Conservation (phyloP, 176 grass and related monocot genomes). For the Lolium rigidum region DNA sequence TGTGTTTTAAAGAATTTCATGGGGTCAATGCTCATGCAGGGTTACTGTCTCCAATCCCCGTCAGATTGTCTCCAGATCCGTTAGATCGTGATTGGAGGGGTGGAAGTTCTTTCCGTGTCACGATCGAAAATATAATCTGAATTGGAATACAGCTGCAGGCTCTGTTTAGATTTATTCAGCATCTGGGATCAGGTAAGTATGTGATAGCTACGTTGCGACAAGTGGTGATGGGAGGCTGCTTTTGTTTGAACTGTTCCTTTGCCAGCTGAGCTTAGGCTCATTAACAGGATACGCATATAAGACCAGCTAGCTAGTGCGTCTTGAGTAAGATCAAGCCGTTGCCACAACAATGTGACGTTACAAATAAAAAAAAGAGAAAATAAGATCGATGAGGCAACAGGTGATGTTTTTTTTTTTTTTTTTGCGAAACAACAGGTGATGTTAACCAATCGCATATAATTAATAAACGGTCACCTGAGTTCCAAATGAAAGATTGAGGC, state of each 20-base stretch:
- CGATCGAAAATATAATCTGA: background rate
- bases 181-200: background rate
- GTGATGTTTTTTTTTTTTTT: too few relatives aligned
- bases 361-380: background rate
- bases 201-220: conserved; percentile 19
- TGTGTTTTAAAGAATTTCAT: background rate
- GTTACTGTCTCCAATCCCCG: too few relatives aligned
- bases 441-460: background rate
- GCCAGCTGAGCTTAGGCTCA: background rate
- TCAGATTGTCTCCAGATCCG: background rate
- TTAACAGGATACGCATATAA: background rate
- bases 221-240: conserved; percentile 4
- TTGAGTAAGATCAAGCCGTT: conserved; percentile 27
- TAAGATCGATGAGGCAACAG: background rate
- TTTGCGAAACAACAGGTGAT: background rate
- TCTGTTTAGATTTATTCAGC: background rate
- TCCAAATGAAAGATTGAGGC: background rate
- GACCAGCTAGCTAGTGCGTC: conserved; percentile 6
- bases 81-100: background rate
- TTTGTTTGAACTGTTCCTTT: conserved; percentile 8
- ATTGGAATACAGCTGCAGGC: conserved; percentile 13
- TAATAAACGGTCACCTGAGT: background rate
- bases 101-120: background rate
- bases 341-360: background rate
- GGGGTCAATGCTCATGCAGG: background rate